Evolutionary conservation across 208 protist species (phyloP), one percentile per base, ranked within the genome.

Genomic region (Acanthamoeba healyi): DNA sequence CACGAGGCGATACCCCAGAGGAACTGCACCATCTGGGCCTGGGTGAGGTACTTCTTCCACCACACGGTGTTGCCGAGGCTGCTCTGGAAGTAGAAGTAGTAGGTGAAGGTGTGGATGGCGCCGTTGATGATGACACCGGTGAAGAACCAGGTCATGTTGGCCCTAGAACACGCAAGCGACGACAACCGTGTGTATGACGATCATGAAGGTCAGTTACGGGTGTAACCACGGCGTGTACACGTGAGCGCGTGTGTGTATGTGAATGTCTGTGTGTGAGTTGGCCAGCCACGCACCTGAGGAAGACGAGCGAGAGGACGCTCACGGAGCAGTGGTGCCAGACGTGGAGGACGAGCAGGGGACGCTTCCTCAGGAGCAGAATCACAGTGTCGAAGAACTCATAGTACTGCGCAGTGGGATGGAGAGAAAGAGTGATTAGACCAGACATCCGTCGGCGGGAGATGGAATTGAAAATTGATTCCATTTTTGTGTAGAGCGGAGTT

Each of bases 371-470:
- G 15, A 95, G 38, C 2, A 96, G 44, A 51, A 96, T 58, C 22
- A 95, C 72, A 6, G 94, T 96, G 93, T 96, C 94, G 38, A 92
- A 65, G n/a, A 96, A 88, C 65, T 96, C 94, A 32, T 84, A 86
- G 88, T 95, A 95, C 77, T 95, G 95, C n/a, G 46, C 93, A 22
- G 95, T 29, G 24, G 72, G 44, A 70, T n/a, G n/a, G n/a, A n/a
- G n/a, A n/a, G n/a, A n/a, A n/a, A n/a, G n/a, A n/a, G n/a, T n/a
- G n/a, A n/a, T n/a, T n/a, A n/a, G n/a, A n/a, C n/a, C n/a, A n/a
- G n/a, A n/a, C n/a, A n/a, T n/a, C n/a, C n/a, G n/a, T n/a, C n/a
- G n/a, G n/a, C n/a, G n/a, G n/a, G n/a, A n/a, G n/a, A n/a, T n/a
- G n/a, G n/a, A n/a, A n/a, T n/a, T n/a, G n/a, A n/a, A n/a, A n/a